Evolutionary conservation across 2,329 filamentous ascomycete species (phyloP).

Genomic region (Proliferodiscus dingleyae): DNA sequence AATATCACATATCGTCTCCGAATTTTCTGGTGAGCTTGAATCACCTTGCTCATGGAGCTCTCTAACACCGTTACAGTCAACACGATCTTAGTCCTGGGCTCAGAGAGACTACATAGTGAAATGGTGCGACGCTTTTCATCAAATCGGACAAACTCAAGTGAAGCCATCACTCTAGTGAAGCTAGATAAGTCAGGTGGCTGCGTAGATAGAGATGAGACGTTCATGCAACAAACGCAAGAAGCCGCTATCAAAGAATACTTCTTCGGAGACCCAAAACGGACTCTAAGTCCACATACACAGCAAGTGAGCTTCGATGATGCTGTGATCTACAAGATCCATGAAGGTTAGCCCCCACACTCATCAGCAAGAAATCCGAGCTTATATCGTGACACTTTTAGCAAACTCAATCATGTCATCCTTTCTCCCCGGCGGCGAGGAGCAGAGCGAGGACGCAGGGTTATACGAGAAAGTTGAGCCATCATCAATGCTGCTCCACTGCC

Average conservation of each 20-base stretch:
- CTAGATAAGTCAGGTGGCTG: slow-evolving; percentile 84
- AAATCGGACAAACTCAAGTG: slow-evolving; percentile 52
- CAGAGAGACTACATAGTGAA: slow-evolving; percentile 69
- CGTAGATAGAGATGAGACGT: slow-evolving; percentile 67
- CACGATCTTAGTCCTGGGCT: slow-evolving; percentile 76
- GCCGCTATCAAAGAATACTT: slow-evolving; percentile 87
- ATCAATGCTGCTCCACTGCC: slow-evolving; percentile 68
- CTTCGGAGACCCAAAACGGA: slow-evolving; percentile 74
- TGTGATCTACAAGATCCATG: slow-evolving; percentile 64
- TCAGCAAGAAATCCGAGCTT: neutral
- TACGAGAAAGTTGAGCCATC: slow-evolving; percentile 63
- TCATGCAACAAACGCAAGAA: slow-evolving; percentile 69
- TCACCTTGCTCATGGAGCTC: neutral
- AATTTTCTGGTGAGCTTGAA: slow-evolving; percentile 53
- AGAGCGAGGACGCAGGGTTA: slow-evolving; percentile 30
- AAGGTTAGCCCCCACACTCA: slow-evolving; percentile 42
- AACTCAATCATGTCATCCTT: slow-evolving; percentile 28
- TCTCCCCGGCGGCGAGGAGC: slow-evolving; percentile 30
- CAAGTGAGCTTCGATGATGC: slow-evolving; percentile 73
- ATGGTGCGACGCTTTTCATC: slow-evolving; percentile 64
- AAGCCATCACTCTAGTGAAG: slow-evolving; percentile 68
- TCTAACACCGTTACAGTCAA: slow-evolving; percentile 50
- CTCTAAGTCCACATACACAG: slow-evolving; percentile 82
- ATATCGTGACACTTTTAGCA: slow-evolving; percentile 21
- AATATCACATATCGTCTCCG: slow-evolving; percentile 72